Evolutionary conservation across 768 basidiomycete species (phyloP).

Genomic region (Tylopilus balloui): DNA sequence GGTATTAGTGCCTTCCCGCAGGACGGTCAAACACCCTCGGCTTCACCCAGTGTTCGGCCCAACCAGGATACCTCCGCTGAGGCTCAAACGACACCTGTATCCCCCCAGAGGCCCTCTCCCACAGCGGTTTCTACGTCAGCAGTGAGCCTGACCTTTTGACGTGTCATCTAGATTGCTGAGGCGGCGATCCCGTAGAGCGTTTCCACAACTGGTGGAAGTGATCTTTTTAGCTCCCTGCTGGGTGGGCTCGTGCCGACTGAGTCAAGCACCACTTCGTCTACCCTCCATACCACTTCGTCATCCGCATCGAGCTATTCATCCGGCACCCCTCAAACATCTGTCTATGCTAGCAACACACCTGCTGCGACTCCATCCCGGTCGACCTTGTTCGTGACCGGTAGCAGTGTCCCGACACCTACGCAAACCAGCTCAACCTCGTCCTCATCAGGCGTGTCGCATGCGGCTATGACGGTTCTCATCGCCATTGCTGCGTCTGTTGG

Average conservation of each 20-base stretch:
- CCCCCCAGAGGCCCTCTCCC: constrained; percentile 12
- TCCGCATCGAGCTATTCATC: constrained; percentile 17
- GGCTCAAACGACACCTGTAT: constrained; percentile 11
- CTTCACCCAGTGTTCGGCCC: constrained; percentile 26
- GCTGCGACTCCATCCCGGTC: constrained; percentile 44
- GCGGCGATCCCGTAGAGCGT: constrained; percentile 7
- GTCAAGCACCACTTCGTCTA: constrained; percentile 19
- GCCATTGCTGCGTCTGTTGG: constrained; percentile 65
- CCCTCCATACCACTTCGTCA: constrained; percentile 15
- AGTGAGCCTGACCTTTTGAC: constrained; percentile 14
- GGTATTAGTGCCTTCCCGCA: neutral
- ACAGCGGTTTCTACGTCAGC: constrained; percentile 13
- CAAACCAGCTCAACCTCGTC: constrained; percentile 16
- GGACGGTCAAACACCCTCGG: constrained; percentile 4
- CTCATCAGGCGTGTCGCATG: constrained; percentile 39
- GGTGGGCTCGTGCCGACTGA: constrained; percentile 11
- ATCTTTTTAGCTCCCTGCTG: constrained; percentile 9
- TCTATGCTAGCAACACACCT: constrained; percentile 27
- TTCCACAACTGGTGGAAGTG: constrained; percentile 5
- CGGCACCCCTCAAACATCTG: constrained; percentile 8
- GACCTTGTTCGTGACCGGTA: constrained; percentile 37
- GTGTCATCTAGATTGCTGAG: constrained; percentile 1
- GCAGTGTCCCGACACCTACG: constrained; percentile 19
- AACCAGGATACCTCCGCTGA: constrained; percentile 8
- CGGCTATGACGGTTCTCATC: constrained; percentile 59